Evolutionary conservation across 176 grass and related monocot species (phyloP), one percentile per base, ranked within the genome.

Genomic region (Raddia distichophylla): DNA sequence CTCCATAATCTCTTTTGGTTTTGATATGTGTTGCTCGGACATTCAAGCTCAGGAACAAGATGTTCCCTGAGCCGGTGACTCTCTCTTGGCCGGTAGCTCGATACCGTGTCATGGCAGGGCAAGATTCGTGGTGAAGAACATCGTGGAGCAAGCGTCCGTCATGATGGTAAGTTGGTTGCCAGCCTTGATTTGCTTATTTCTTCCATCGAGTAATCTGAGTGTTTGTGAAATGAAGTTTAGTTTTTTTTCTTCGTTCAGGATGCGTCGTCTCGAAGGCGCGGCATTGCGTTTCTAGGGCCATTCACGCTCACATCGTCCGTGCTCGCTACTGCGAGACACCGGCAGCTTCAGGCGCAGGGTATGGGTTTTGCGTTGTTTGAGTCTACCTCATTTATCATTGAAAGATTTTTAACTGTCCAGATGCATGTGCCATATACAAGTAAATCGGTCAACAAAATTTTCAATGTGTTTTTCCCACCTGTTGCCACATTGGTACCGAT

Each of bases 221-320:
- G 37, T 5, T 40, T 40, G 2, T 40, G 37, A 40, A 40, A 40
- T 40, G 37, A 40, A 40, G 3, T 9, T 9, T 19, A 56, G 7
- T 3, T 58, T 27, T 27, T 20, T 58, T 58, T 8, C 18, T 58
- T 20, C 46, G 49, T 35, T 35, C 84, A 97, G 88, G 89, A 0
- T 98, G 93, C 45, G 80, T 87, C 19, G 86, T 98, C 6, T 88
- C 86, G 0, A 98, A 94, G 84, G 3, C 91, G 91, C 90, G 91
- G 10, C 91, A 84, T 78, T 94, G 95, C 6, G 74, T 98, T 10
- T 87, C 86, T 3, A 93, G 95, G 8, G 92, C 95, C 2, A 93
- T 98, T 78, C 95, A 94, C 32, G 75, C 60, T 27, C 82, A 86
- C 7, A 76, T 89, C 7, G 79, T 98, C 10, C 64, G 88, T 32